Evolutionary conservation across 176 grass and related monocot genomes (phyloP).

Genomic region (Ampelocalamus luodianensis): DNA sequence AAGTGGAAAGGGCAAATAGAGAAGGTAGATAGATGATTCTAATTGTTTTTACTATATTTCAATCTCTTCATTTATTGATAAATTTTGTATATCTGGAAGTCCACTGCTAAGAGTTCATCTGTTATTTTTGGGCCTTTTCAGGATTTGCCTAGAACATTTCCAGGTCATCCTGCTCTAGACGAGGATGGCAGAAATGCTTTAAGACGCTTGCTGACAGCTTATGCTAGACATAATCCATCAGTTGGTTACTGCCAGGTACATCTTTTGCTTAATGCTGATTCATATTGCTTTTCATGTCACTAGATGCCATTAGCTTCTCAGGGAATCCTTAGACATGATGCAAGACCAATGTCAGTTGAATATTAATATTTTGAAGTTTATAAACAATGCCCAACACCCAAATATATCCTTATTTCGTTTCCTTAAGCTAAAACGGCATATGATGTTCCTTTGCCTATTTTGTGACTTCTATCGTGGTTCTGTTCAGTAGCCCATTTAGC

Average conservation of each 20-base stretch:
- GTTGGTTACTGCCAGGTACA: slow-evolving; percentile 99
- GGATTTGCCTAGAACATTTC: slow-evolving; percentile 99
- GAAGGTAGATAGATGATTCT: slow-evolving; percentile 58
- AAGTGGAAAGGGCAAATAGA: slow-evolving; percentile 99
- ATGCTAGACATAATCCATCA: slow-evolving; percentile 97
- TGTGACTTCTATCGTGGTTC: background rate
- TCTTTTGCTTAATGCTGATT: slow-evolving; percentile 26
- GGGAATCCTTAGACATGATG: background rate
- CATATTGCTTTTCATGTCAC: slow-evolving; percentile 8
- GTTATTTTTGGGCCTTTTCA: slow-evolving; percentile 41
- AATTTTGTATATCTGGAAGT: slow-evolving; percentile 27
- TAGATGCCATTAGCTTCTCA: slow-evolving; percentile 22
- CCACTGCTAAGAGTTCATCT: slow-evolving; percentile 21
- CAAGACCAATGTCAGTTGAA: slow-evolving; percentile 9
- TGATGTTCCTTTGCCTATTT: slow-evolving; percentile 4
- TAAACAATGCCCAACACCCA: background rate
- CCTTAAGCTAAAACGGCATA: background rate
- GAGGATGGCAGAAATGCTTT: slow-evolving; percentile 98
- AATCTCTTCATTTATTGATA: slow-evolving; percentile 36
- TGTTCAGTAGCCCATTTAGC: background rate
- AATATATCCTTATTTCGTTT: background rate
- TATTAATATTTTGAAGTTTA: slow-evolving; percentile 2
- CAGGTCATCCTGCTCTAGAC: slow-evolving; percentile 94
- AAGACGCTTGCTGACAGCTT: slow-evolving; percentile 92
- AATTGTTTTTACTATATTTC: background rate